Percentiles rank a stretch among this genome's conserved stretches.
These are phyloP conservation scores for Crithidia expoeki DNA, from an alignment of 208 protist species.

Conservation along the genomic window DNA sequence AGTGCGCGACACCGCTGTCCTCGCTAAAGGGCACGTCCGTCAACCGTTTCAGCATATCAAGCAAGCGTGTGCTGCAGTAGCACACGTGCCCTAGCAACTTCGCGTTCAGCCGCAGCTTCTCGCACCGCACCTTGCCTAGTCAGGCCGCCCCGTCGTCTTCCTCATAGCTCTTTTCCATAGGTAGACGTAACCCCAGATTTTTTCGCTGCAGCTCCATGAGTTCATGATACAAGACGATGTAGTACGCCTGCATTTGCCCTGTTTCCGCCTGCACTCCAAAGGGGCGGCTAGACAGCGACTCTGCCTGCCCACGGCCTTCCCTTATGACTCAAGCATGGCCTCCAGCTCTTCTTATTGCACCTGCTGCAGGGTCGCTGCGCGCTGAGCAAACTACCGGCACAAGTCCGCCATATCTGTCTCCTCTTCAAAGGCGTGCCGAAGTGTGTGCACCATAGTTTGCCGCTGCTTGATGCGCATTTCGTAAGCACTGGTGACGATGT, in stretches of 20 bases:
- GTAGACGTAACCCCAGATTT: conserved; percentile 59
- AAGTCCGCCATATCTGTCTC: conserved; percentile 56
- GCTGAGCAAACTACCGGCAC: conserved; percentile 43
- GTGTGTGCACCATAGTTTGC: conserved; percentile 59
- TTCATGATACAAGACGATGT: conserved; percentile 46
- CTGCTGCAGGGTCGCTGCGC: conserved; percentile 39
- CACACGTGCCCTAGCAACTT: conserved; percentile 71
- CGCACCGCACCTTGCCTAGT: conserved; percentile 58
- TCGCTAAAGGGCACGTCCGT: conserved; percentile 28
- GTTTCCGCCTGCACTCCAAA: conserved; percentile 45
- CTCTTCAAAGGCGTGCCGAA: conserved; percentile 63
- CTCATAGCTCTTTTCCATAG: conserved; percentile 46
- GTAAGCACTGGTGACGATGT: conserved; percentile 47
- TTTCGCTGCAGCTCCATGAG: conserved; percentile 41
- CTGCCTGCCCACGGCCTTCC: conserved; percentile 26
- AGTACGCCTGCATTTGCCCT: conserved; percentile 51
- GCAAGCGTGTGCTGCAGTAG: conserved; percentile 53
- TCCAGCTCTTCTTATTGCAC: conserved; percentile 42
- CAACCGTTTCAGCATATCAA: conserved; percentile 56
- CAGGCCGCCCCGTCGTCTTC: conserved; percentile 46
- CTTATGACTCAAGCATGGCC: conserved; percentile 26
- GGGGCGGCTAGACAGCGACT: conserved; percentile 29
- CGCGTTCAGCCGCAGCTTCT: conserved; percentile 59
- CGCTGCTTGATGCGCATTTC: conserved; percentile 61
- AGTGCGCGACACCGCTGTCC: neutral